phyloP scores from a whole-genome alignment of 2,329 filamentous ascomycete genomes.

The Pseudogymnoascus sp. region DNA sequence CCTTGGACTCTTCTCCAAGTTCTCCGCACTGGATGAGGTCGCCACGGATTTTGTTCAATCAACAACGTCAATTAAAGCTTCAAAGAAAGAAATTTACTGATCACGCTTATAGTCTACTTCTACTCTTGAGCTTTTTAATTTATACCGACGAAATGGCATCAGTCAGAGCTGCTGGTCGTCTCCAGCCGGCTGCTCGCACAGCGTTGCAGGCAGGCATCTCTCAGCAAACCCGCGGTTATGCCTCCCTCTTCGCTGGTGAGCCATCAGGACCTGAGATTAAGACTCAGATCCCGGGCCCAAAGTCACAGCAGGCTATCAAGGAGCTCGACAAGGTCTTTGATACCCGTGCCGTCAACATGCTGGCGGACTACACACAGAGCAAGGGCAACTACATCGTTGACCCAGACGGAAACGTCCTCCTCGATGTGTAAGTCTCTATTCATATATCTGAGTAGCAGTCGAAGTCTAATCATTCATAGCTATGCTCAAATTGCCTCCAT shows the following conservation, averaged over 20 bases:
- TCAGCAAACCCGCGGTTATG: not conserved
- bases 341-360: conserved; percentile 46
- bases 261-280: conserved; percentile 28
- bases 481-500: conserved; percentile 82
- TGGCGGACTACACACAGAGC: conserved; percentile 48
- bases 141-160: conserved; percentile 24
- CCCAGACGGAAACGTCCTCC: conserved; percentile 44
- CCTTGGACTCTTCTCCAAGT: not conserved
- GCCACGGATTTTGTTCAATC: not conserved
- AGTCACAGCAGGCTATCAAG: conserved; percentile 33
- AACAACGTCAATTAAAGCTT: not conserved
- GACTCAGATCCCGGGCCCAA: conserved; percentile 36
- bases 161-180: conserved; percentile 27
- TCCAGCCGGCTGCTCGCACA: conserved; percentile 23
- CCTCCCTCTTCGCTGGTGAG: conserved; percentile 29
- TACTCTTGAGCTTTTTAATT: not conserved
- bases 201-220: not conserved
- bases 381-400: conserved; percentile 48
- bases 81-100: not conserved
- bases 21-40: not conserved
- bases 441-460: not conserved
- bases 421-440: conserved; percentile 40
- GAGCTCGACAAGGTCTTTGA: conserved; percentile 46
- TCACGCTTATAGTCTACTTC: not conserved
- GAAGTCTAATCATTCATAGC: conserved; percentile 31